A percentile compares a stretch with the other conserved stretches of the same genome.
Evolutionary conservation across 345 rosid genomes (phyloP).

Genomic region (Salix exigua): DNA sequence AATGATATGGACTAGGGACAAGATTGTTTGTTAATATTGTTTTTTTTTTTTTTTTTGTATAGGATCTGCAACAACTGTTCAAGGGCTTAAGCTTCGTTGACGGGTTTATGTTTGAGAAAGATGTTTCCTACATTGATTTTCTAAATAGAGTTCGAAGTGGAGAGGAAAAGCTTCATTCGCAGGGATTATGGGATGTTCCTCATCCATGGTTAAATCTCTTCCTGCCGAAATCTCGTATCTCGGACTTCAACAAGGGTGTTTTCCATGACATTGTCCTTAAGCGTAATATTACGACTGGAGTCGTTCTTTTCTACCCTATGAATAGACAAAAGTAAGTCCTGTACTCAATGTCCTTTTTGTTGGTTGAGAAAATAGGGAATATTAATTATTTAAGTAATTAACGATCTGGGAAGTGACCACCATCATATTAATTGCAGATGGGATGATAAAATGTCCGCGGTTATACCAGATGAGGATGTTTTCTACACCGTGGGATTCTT

Average conservation of each 20-base stretch:
- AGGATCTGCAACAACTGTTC: conserved; percentile 40
- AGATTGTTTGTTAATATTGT: not conserved
- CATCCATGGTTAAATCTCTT: conserved; percentile 96
- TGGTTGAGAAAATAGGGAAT: not conserved
- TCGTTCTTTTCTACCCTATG: conserved; percentile 78
- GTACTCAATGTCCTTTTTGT: not conserved
- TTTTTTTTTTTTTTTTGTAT: not conserved
- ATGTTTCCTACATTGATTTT: conserved; percentile 42
- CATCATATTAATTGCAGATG: conserved; percentile 44
- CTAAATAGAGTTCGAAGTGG: conserved; percentile 70
- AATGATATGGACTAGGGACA: not conserved
- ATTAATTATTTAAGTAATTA: not conserved
- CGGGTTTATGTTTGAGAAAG: conserved; percentile 29
- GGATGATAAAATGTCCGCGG: conserved; percentile 69
- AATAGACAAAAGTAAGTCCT: conserved; percentile 56
- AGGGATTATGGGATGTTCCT: conserved; percentile 89
- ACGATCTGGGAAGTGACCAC: not conserved
- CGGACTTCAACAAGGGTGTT: conserved; percentile 60
- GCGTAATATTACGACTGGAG: conserved; percentile 59
- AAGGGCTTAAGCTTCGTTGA: conserved; percentile 15
- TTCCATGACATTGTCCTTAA: conserved; percentile 60
- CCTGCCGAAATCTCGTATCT: conserved; percentile 63
- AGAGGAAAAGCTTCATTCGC: conserved; percentile 56
- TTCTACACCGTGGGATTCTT: conserved; percentile 80
- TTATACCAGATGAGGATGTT: conserved; percentile 66